A percentile compares a stretch with the other conserved stretches of the same genome.
Conservation (phyloP, 768 basidiomycete species). For the Termitomyces eurrhizus region DNA sequence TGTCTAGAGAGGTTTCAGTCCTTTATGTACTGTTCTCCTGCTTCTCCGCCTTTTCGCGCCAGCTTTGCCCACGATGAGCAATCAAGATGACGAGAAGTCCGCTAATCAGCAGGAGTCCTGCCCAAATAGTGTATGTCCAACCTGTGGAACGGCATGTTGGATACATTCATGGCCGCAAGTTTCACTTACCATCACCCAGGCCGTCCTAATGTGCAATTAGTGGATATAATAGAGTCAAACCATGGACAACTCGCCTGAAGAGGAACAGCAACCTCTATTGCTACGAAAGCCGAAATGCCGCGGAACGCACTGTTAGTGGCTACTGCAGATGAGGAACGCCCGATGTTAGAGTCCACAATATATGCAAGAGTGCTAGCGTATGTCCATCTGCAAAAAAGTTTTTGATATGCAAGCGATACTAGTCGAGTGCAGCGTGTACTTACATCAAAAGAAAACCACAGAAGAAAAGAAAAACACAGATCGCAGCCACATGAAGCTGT, state of each 20-base stretch:
- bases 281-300: constrained; percentile 63
- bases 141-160: constrained; percentile 23
- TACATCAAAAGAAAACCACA: constrained; percentile 75
- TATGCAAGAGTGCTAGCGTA: constrained; percentile 77
- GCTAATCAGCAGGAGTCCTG: constrained; percentile 43
- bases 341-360: constrained; percentile 82
- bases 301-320: constrained; percentile 78
- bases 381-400: constrained; percentile 34
- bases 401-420: neutral
- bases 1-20: neutral
- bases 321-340: constrained; percentile 71
- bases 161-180: neutral
- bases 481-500: constrained; percentile 58
- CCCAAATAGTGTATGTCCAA: constrained; percentile 68
- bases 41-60: constrained; percentile 55
- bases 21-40: constrained; percentile 27
- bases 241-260: constrained; percentile 47
- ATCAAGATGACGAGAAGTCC: constrained; percentile 59
- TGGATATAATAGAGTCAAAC: constrained; percentile 1
- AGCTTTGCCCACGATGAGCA: constrained; percentile 50
- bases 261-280: constrained; percentile 70
- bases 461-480: constrained; percentile 70
- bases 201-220: constrained; percentile 36
- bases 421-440: constrained; percentile 46
- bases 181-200: constrained; percentile 64